Base-by-base conservation (phyloP, 768 basidiomycete genomes). In the Tylopilus subfusipes region DNA sequence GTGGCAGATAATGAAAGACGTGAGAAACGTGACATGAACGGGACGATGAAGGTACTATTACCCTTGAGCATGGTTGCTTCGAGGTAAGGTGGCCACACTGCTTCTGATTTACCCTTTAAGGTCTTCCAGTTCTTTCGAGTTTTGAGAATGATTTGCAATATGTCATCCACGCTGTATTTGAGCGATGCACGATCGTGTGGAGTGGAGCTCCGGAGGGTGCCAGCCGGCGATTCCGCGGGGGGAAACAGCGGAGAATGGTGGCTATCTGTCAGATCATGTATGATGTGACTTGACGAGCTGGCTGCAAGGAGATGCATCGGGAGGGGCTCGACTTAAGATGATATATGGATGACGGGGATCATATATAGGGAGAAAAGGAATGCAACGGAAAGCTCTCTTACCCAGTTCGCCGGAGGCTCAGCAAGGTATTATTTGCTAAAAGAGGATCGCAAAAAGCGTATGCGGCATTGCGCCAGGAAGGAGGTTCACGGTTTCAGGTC, bases 51-150 rank as follows among this genome's bases (percentile, higher is more conserved):
- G 38, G n/a, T 38, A n/a, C 72, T n/a, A n/a, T 40, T 56, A 85
- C 88, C 88, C 78, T 88, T 84, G 40, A 90, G 78, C 59, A 90
- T 75, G 38, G 85, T 85, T 27, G 84, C 86, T 73, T 90, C 88
- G 48, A 90, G 81, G 61, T 85, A 80, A 12, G 84, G 86, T 49
- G 88, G 88, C 88, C 88, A 90, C 21, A 90, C 87, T 11, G 85
- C 78, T 66, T 90, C 87, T 29, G 83, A 81, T 43, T 60, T 61
- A 42, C 85, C 87, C 65, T 81, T 80, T 25, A 85, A 70, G 0
- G 84, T 87, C 66, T 88, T 87, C 85, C 86, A 90, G 63, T 80
- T 84, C 70, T 88, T 88, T 59, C 88, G 80, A 40, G 80, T 80
- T 56, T 78, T 81, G 58, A 86, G 79, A 56, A 89, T 83, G 45